phyloP scores from a whole-genome alignment of 2,329 filamentous ascomycete genomes.

The Cladosporium sp. region DNA sequence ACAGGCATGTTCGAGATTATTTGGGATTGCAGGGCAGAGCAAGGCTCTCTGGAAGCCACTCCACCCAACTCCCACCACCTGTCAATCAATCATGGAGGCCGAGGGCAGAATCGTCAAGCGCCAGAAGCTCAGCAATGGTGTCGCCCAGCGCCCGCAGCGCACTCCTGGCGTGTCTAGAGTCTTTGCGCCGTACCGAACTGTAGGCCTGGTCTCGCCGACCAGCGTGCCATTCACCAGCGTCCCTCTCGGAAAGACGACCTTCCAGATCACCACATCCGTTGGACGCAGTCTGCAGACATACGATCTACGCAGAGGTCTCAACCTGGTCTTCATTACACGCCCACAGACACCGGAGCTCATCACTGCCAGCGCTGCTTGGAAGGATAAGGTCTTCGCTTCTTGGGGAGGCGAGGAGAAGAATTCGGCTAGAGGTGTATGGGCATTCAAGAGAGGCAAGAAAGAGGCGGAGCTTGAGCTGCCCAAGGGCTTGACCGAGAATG shows the following conservation, averaged over 20 bases:
- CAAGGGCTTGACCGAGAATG: constrained; percentile 65
- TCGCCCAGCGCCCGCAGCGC: constrained; percentile 29
- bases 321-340: constrained; percentile 88
- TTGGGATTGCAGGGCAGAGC: background rate
- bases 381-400: constrained; percentile 82
- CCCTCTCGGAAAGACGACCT: constrained; percentile 88
- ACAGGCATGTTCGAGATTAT: background rate
- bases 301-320: constrained; percentile 84
- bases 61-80: background rate
- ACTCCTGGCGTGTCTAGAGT: constrained; percentile 62
- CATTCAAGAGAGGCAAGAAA: constrained; percentile 89
- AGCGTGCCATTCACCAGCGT: constrained; percentile 85
- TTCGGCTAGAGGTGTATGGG: constrained; percentile 72
- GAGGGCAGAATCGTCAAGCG: constrained; percentile 60
- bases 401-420: constrained; percentile 68
- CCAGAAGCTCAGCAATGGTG: constrained; percentile 59
- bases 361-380: constrained; percentile 85
- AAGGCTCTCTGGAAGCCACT: background rate
- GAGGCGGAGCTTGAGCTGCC: constrained; percentile 73
- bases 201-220: constrained; percentile 91
- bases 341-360: constrained; percentile 86
- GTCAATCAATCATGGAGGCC: constrained; percentile 12
- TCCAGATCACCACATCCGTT: constrained; percentile 95
- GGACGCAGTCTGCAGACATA: constrained; percentile 92
- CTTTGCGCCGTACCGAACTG: constrained; percentile 92